Conservation (phyloP, 495 filamentous ascomycete genomes). For the Lepidopterella palustris region DNA sequence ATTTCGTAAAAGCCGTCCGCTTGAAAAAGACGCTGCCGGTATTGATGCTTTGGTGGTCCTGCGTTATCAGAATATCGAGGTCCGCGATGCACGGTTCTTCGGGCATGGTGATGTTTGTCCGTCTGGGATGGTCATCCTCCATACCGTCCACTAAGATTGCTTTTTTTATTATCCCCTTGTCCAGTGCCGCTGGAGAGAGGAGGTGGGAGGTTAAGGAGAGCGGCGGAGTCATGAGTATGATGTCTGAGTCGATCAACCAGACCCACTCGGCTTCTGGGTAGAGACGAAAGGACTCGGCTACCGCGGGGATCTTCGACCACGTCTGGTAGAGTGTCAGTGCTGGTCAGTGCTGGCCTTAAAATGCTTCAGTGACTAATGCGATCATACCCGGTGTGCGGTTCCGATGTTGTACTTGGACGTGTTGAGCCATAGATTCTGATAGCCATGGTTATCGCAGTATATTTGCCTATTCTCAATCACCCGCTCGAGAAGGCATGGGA, state of each 20-base stretch:
- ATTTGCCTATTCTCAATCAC: constrained; percentile 31
- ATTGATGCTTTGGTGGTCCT: constrained; percentile 40
- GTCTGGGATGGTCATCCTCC: constrained; percentile 18
- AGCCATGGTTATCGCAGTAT: constrained; percentile 37
- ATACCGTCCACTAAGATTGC: constrained; percentile 16
- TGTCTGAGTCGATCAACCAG: constrained; percentile 40
- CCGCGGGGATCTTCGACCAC: constrained; percentile 38
- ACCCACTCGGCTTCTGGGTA: constrained; percentile 38
- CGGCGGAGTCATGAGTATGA: constrained; percentile 37
- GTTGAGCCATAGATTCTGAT: constrained; percentile 38
- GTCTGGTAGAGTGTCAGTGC: no score
- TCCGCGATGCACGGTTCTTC: constrained; percentile 14
- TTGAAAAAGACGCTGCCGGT: constrained; percentile 38
- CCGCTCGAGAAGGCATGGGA: constrained; percentile 33
- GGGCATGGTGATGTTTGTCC: constrained; percentile 32
- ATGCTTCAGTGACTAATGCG: no score
- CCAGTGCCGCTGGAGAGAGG: constrained; percentile 29
- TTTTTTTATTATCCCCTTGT: constrained; percentile 17
- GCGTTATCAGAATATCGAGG: constrained; percentile 31
- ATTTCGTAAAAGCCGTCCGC: constrained; percentile 30
- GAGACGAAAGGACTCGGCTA: constrained; percentile 34
- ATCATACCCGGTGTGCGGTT: constrained; percentile 23
- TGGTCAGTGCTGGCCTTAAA: no score
- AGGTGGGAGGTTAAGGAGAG: constrained; percentile 23
- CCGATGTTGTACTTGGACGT: constrained; percentile 37